Base-by-base conservation (phyloP, 1,284 basidiomycete genomes). In the Pascua sp. region DNA sequence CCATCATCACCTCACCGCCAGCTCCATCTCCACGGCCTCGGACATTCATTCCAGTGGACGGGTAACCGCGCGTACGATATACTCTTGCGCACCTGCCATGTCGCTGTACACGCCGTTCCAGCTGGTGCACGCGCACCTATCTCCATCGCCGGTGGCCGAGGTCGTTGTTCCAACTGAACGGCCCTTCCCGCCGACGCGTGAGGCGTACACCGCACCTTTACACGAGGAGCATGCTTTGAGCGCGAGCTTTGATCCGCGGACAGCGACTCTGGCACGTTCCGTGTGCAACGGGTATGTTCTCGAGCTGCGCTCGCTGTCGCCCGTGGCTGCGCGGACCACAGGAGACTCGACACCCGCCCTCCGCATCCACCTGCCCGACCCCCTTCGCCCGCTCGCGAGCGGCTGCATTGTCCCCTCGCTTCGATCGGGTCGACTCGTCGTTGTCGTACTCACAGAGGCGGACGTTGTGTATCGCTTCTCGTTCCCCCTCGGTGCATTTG, bases 401-500 rank as follows among this genome's bases (percentile, higher is more conserved):
- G 63, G 62, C 36, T 66, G 66, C 54, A 73, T 91, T 53, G 81
- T 88, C 59, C 70, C 86, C 13, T 85, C 81, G 68, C 39, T 51
- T 9, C 79, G 83, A 43, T 78, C 81, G 8, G 78, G 82, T 10
- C 82, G 86, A 64, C 76, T 94, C 9, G 87, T 90, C 71, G 71
- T 94, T 15, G 67, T 91, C 42, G 85, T 84, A 0, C 81, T 89
- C 32, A 89, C 90, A 0, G 76, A 81, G 47, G 79, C 80, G 9
- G 87, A 87, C 7, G 87, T 88, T 12, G 79, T 95, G n/a, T 90
- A 88, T 73, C 84, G 88, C 40, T 67, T 94, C 40, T 81, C 85
- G 1, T 79, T 95, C 53, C 85, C 88, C 2, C 56, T 67, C 3
- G 66, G 62, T 1, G 39, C 53, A 15, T 67, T 67, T 47, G 47